Conservation (phyloP, 1,139 yeast species). For the Pichia sp. region DNA sequence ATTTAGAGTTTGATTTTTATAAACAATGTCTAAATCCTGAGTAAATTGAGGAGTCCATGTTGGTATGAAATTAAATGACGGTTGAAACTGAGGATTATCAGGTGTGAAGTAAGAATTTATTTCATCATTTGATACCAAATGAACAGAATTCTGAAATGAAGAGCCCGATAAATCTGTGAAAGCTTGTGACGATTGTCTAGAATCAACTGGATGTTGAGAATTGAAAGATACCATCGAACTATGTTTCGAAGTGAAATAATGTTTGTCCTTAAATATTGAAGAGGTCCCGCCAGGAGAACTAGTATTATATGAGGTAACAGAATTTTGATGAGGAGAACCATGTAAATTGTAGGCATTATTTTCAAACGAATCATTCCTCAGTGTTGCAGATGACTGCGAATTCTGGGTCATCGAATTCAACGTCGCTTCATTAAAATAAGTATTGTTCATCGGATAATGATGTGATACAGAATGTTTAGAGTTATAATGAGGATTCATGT, state of each 20-base stretch:
- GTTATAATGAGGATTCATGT: neutral
- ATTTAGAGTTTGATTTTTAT: conserved; percentile 50
- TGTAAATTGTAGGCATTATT: too few species aligned
- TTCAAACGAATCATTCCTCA: too few species aligned
- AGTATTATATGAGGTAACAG: neutral
- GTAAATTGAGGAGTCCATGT: conserved; percentile 54
- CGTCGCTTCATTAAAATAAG: too few species aligned
- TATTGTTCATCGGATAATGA: neutral
- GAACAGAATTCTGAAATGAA: conserved; percentile 10
- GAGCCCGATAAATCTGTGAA: conserved; percentile 8
- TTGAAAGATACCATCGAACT: conserved; percentile 7
- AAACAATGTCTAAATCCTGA: conserved; percentile 46
- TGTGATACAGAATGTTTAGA: neutral
- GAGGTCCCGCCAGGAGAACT: neutral
- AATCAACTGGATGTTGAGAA: conserved; percentile 3
- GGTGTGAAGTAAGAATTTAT: conserved; percentile 34
- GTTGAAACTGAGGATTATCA: conserved; percentile 28
- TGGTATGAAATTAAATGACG: conserved; percentile 24
- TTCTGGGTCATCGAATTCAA: too few species aligned
- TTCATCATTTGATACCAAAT: conserved; percentile 23
- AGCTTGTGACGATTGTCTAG: conserved; percentile 13
- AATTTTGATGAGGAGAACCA: too few species aligned
- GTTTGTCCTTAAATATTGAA: conserved; percentile 10
- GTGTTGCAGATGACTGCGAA: too few species aligned
- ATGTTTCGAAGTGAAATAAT: conserved; percentile 7